Conservation (phyloP, 192 early-diverging fungal genomes). For the Rhizoclosmatium sp. region DNA sequence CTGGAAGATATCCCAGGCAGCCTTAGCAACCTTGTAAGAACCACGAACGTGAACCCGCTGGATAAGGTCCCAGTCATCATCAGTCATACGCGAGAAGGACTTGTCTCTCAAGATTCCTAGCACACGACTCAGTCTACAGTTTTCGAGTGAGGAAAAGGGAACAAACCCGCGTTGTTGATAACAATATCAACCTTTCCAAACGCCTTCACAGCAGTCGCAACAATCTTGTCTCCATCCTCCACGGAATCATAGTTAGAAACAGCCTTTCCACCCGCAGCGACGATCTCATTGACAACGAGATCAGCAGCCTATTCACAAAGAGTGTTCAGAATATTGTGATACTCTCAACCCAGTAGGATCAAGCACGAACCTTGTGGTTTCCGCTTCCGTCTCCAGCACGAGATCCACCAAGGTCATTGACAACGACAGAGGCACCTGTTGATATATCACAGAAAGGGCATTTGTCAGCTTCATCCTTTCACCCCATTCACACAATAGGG, state of each 20-base stretch:
- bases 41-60: constrained; percentile 92
- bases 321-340: neutral
- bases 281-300: constrained; percentile 94
- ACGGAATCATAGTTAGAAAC: constrained; percentile 98
- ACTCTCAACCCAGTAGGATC: neutral
- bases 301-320: constrained; percentile 76
- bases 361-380: constrained; percentile 50
- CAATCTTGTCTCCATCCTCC: constrained; percentile 96
- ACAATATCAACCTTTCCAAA: constrained; percentile 96
- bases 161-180: constrained; percentile 94
- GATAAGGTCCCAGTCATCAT: constrained; percentile 97
- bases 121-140: neutral
- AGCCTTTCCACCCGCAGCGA: constrained; percentile 84
- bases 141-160: neutral
- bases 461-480: constrained; percentile 4
- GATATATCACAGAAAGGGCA: neutral
- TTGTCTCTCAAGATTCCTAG: constrained; percentile 90
- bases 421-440: constrained; percentile 89
- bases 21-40: constrained; percentile 94
- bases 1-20: constrained; percentile 94
- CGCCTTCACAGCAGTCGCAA: constrained; percentile 93
- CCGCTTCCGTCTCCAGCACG: constrained; percentile 79
- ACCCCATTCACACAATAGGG: neutral
- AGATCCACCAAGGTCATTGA: constrained; percentile 92
- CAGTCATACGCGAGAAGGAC: constrained; percentile 95